phyloP scores from a whole-genome alignment of 1,139 yeast genomes.

The Protomyces lactucae-debilis region DNA sequence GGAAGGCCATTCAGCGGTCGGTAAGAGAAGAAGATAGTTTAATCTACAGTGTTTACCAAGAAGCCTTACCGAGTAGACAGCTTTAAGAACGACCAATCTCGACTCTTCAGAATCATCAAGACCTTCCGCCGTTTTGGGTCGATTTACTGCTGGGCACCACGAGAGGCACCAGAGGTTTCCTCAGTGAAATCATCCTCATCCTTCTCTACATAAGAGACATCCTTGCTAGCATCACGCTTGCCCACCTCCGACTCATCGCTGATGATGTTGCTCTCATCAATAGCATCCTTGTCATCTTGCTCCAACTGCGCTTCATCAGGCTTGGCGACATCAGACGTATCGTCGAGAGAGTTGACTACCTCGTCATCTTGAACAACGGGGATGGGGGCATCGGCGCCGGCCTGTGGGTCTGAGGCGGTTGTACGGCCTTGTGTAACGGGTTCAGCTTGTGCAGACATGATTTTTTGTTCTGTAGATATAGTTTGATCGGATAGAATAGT shows the following conservation, averaged over 20 bases:
- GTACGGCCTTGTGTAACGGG: slow-evolving; percentile 20
- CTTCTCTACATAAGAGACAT: slow-evolving; percentile 5
- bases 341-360: slow-evolving; percentile 12
- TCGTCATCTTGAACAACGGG: slow-evolving; percentile 22
- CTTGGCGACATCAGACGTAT: slow-evolving; percentile 11
- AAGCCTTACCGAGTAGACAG: too few relatives aligned
- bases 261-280: slow-evolving; percentile 13
- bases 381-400: slow-evolving; percentile 8
- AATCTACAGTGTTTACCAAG: too few relatives aligned
- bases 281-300: slow-evolving; percentile 24
- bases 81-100: too few relatives aligned
- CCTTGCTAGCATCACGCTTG: slow-evolving; percentile 5
- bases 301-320: slow-evolving; percentile 14
- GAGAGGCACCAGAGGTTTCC: not conserved
- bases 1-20: too few relatives aligned
- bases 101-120: too few relatives aligned
- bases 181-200: slow-evolving; percentile 15
- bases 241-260: slow-evolving; percentile 23
- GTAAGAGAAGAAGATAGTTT: too few relatives aligned
- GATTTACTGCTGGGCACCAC: not conserved
- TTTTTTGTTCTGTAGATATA: not conserved
- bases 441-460: slow-evolving; percentile 18
- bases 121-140: too few relatives aligned
- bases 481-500: too few relatives aligned
- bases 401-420: slow-evolving; percentile 13